Conservation (phyloP, 1,284 basidiomycete genomes). For the Leccinum griseonigrum region DNA sequence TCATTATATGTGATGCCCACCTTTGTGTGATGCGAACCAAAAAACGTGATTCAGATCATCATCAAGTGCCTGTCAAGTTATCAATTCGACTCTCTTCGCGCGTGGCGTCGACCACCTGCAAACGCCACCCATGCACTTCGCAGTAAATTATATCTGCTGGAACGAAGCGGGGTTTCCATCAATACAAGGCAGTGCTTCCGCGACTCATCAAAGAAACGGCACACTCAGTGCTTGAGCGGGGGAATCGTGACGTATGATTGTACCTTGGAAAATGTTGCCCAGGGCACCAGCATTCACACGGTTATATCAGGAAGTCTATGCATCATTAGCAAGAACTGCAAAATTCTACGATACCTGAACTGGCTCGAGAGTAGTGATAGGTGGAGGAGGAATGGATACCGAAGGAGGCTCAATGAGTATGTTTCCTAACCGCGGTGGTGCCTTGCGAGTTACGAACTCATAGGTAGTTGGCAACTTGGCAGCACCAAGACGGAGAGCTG, state of each 20-base stretch:
- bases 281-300: neutral
- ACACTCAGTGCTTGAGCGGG: neutral
- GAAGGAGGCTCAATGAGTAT: conserved; percentile 48
- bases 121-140: neutral
- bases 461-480: conserved; percentile 87
- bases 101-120: neutral
- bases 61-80: neutral
- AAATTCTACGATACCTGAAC: conserved; percentile 6
- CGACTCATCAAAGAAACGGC: neutral
- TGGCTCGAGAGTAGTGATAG: conserved; percentile 17
- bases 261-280: neutral
- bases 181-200: neutral
- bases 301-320: conserved; percentile 3
- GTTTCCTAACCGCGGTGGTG: conserved; percentile 80
- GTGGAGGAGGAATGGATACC: conserved; percentile 11
- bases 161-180: neutral
- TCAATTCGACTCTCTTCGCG: neutral
- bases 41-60: too few relatives aligned
- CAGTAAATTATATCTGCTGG: neutral
- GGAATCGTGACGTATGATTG: too few relatives aligned
- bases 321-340: neutral
- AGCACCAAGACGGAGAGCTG: conserved; percentile 88
- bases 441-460: conserved; percentile 78
- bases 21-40: neutral
- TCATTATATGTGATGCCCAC: too few relatives aligned